Base-by-base conservation (phyloP, 495 filamentous ascomycete genomes). In the Lichina pygmaea region DNA sequence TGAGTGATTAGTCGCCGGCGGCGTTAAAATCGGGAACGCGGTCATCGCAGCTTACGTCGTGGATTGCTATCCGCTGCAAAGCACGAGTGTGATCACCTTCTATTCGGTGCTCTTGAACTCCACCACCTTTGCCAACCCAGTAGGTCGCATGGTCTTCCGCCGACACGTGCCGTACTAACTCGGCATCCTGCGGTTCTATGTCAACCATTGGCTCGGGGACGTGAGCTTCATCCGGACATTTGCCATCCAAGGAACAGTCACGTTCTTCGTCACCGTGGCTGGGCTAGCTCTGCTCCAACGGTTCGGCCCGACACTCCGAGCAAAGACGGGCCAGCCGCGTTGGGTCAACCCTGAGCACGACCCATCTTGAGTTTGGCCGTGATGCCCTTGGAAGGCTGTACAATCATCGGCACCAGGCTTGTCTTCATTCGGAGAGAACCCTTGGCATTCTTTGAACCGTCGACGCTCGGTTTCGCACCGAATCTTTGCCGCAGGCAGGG, bases 21-120 rank as follows among this genome's bases (percentile, higher is more conserved):
- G 71, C 17, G 67, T 75, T 47, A 72, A 76, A 49, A 67, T 73
- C 41, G 72, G 70, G 11, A 75, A 76, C 46, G 73, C 70, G 0
- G 62, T 67, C 6, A 58, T 65, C 8, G 69, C 60, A 34, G 58
- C 62, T 24, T 76, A 75, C 46, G 62, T 77, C 15, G 64, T 75
- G 9, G 72, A 75, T 49, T 60, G 61, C 42, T 72, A 75, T 50
- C 70, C 69, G 0, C 53, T 68, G 24, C 70, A 76, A 50, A 66
- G 65, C 30, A 73, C 72, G 53, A 65, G 64, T 41, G 60, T 73
- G 17, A 65, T 76, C 12, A 72, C 66, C 6, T 76, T 75, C 53
- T 76, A 76, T 48, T 60, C 67, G 3, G 71, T 76, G 3, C 57
- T 72, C 31, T 60, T 77, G n/a, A 77, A 76, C 45, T 46, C 72